phyloP scores from a whole-genome alignment of 2,329 filamentous ascomycete species.

The Geosmithia putterillii region DNA sequence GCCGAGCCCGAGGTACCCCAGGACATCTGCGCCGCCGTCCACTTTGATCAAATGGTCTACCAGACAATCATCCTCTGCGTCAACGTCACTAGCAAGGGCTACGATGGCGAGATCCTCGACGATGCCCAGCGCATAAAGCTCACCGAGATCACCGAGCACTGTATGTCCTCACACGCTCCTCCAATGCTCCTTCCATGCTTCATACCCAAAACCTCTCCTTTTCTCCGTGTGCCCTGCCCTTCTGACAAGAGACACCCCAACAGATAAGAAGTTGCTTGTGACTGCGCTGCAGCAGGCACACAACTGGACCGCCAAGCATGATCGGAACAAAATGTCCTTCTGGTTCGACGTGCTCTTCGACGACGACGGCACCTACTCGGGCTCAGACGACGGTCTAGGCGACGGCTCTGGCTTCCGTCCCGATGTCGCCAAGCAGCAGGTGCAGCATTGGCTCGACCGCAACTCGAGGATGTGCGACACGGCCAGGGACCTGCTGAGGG shows the following conservation, averaged over 20 bases:
- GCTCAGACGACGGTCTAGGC: conserved; percentile 37
- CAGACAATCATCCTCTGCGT: conserved; percentile 54
- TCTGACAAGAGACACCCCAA: neutral
- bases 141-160: conserved; percentile 52
- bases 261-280: conserved; percentile 55
- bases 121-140: conserved; percentile 43
- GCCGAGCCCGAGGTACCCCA: conserved; percentile 53
- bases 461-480: conserved; percentile 47
- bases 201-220: neutral
- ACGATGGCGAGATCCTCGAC: conserved; percentile 50
- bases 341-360: conserved; percentile 57
- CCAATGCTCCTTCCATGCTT: too few relatives aligned
- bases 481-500: conserved; percentile 39
- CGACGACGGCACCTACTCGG: conserved; percentile 33
- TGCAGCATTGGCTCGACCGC: conserved; percentile 49
- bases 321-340: conserved; percentile 58
- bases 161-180: conserved; percentile 24
- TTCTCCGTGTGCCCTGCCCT: neutral
- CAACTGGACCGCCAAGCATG: conserved; percentile 58
- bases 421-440: conserved; percentile 45
- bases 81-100: conserved; percentile 55
- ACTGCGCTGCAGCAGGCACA: conserved; percentile 55
- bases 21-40: conserved; percentile 51
- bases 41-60: conserved; percentile 54
- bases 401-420: conserved; percentile 41